Conservation (phyloP, 352 stramenopile species). For the Globisporangium mamillatum region DNA sequence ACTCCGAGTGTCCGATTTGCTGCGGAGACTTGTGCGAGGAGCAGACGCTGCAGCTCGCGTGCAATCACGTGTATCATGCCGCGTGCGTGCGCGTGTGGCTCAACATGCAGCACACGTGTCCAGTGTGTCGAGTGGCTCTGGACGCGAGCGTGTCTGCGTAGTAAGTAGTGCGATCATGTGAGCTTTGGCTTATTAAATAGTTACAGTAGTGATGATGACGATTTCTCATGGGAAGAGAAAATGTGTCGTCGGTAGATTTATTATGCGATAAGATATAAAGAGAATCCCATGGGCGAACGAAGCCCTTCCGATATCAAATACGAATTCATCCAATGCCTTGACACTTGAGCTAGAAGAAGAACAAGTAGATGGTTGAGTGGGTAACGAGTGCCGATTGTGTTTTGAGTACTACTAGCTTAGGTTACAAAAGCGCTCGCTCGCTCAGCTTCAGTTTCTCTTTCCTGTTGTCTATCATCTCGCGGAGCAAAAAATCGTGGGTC, state of each 20-base stretch:
- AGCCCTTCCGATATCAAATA: not conserved
- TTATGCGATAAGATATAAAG: slow-evolving; percentile 2
- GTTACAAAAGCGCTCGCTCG: slow-evolving; percentile 8
- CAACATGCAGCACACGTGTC: slow-evolving; percentile 64
- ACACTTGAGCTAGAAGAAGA: not conserved
- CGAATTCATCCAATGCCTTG: not conserved
- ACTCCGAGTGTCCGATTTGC: slow-evolving; percentile 69
- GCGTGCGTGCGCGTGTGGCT: slow-evolving; percentile 72
- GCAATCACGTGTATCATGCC: slow-evolving; percentile 62
- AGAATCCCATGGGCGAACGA: not conserved
- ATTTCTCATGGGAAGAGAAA: not conserved
- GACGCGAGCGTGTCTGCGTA: not conserved
- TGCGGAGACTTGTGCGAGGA: slow-evolving; percentile 42
- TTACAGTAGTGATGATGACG: not conserved
- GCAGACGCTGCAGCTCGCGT: slow-evolving; percentile 49
- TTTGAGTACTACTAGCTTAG: slow-evolving; percentile 7
- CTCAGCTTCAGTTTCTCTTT: not conserved
- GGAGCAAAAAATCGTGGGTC: not conserved
- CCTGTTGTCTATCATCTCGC: slow-evolving; percentile 5
- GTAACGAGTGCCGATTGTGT: slow-evolving; percentile 2
- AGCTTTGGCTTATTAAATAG: not conserved
- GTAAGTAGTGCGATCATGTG: not conserved
- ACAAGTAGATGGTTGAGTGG: not conserved
- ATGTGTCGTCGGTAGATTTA: not conserved
- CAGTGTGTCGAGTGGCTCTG: slow-evolving; percentile 51